phyloP scores from a whole-genome alignment of 805 yeast species.

The Kuraishia ogatae region DNA sequence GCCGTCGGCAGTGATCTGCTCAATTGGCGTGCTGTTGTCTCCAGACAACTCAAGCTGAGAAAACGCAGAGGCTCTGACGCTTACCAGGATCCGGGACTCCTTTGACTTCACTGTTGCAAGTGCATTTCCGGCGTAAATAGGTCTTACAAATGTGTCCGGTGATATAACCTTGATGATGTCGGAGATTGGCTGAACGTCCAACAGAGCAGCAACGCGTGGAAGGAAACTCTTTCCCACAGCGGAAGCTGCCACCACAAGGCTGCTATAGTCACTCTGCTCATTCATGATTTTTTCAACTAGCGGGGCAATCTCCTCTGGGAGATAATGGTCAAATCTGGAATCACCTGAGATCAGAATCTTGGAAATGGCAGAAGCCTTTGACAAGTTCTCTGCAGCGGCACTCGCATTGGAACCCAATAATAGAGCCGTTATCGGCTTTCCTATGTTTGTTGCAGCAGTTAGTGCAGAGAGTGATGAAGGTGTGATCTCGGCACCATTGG shows the following conservation, averaged over 20 bases:
- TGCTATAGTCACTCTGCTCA: conserved; percentile 39
- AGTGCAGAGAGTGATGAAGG: conserved; percentile 67
- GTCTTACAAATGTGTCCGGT: conserved; percentile 74
- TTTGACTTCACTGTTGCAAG: conserved; percentile 67
- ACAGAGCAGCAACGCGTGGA: conserved; percentile 79
- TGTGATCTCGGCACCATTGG: conserved; percentile 42
- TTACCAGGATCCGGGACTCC: conserved; percentile 58
- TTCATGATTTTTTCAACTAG: conserved; percentile 40
- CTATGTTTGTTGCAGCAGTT: conserved; percentile 69
- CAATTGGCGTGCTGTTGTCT: conserved; percentile 31
- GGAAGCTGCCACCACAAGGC: conserved; percentile 76
- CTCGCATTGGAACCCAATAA: conserved; percentile 56
- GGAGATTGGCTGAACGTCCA: conserved; percentile 82
- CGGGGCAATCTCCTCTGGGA: conserved; percentile 82
- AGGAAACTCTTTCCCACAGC: conserved; percentile 80
- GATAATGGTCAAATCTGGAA: conserved; percentile 51
- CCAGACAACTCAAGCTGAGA: conserved; percentile 26
- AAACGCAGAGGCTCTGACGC: conserved; percentile 85
- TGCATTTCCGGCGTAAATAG: conserved; percentile 95
- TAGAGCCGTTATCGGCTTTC: conserved; percentile 74
- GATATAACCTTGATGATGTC: conserved; percentile 67
- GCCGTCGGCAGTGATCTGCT: conserved; percentile 32
- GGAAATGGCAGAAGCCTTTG: conserved; percentile 42
- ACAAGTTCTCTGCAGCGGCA: conserved; percentile 39
- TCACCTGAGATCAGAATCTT: conserved; percentile 54